Evolutionary conservation across 1,139 yeast species (phyloP).

Genomic region (Suhomyces terraborum): DNA sequence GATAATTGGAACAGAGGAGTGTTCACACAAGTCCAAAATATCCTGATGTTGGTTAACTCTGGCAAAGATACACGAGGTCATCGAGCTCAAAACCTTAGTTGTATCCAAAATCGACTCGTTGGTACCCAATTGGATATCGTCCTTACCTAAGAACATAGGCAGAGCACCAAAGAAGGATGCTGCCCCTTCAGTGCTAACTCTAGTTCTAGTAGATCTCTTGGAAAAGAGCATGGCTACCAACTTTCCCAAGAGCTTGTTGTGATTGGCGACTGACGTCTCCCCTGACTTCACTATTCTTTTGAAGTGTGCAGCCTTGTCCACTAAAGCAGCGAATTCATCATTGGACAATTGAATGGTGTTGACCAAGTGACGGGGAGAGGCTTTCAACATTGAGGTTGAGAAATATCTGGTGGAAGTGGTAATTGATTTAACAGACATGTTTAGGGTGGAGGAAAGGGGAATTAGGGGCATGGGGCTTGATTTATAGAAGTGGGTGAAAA

Average conservation of each 20-base stretch:
- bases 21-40: conserved; percentile 70
- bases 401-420: conserved; percentile 14
- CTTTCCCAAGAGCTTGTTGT: conserved; percentile 70
- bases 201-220: conserved; percentile 92
- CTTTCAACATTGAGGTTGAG: conserved; percentile 14
- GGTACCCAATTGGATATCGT: conserved; percentile 93
- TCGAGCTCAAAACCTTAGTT: conserved; percentile 83
- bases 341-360: conserved; percentile 75
- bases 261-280: conserved; percentile 44
- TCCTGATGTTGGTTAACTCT: conserved; percentile 86
- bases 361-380: conserved; percentile 66
- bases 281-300: conserved; percentile 59
- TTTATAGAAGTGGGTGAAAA: conserved; percentile 12
- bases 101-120: conserved; percentile 91
- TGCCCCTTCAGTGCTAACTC: conserved; percentile 94
- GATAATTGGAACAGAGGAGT: conserved; percentile 86
- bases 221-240: conserved; percentile 81
- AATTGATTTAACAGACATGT: conserved; percentile 12
- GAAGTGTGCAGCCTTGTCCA: conserved; percentile 64
- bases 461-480: conserved; percentile 1
- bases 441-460: background rate
- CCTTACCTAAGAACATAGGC: conserved; percentile 95
- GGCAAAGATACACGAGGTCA: conserved; percentile 96
- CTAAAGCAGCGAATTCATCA: conserved; percentile 66
- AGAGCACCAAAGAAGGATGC: conserved; percentile 91